Evolutionary conservation across 257 asterid genomes (phyloP), one percentile per base, ranked within the genome.

Genomic region (Ocimum tenuiflorum): DNA sequence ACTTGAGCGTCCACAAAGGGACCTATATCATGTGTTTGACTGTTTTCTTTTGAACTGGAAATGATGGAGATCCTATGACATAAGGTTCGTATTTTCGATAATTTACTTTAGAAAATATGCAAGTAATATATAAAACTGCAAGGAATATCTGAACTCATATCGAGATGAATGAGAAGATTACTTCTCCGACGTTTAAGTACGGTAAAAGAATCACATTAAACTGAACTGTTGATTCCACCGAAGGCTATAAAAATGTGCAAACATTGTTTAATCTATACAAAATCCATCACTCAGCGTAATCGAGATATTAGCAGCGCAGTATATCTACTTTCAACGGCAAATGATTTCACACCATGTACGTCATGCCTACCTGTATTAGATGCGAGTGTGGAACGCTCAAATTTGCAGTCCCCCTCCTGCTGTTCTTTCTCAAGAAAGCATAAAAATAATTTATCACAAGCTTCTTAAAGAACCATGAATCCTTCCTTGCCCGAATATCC

Each of bases 341-440:
- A 24, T 20, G 46, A 43, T 31, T 61, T 89, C 87, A 94, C 60
- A 94, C 97, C 96, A 89, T 88, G 80, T 90, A 94, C 43, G 94
- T 87, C 97, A 90, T 90, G 52, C 96, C 97, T 43, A 90, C 97
- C 75, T 90, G 96, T 81, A 94, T 78, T 81, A 94, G 72, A 69
- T 88, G 85, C 2, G 97, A 69, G 73, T 94, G 99, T 0, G 96
- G 97, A 50, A 90, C 96, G 45, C 89, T 90, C 88, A 94, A 73
- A 73, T 87, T 90, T 4, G 96, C 95, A 1, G 80, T 82, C 43
- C 90, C 96, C 81, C 97, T 82, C 76, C 99, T 78, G 78, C 89
- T 79, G 46, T 90, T 94, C 88, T 81, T 90, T 80, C 95, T 86
- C 78, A 94, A 73, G 83, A 94, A 94, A 29, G 88, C 96, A 13